Conservation (phyloP, 805 yeast genomes). For the Cyberlindnera lachancei region DNA sequence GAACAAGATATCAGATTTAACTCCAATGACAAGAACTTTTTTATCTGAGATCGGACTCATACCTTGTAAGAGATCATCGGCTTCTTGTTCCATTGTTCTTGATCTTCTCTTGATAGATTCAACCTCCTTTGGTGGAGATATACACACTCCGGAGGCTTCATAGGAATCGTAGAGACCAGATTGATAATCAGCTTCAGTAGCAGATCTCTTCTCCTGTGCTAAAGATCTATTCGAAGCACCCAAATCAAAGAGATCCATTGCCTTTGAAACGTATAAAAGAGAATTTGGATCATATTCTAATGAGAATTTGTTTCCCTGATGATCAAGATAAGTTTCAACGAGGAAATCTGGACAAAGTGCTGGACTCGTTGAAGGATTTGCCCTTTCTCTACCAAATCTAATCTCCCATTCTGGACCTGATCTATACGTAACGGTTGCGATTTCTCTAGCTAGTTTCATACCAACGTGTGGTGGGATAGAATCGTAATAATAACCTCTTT, state of each 20-base stretch:
- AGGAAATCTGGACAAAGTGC: constrained; percentile 90
- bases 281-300: constrained; percentile 89
- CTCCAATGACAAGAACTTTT: constrained; percentile 76
- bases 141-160: constrained; percentile 23
- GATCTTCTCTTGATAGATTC: constrained; percentile 43
- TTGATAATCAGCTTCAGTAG: constrained; percentile 23
- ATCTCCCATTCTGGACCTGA: constrained; percentile 98
- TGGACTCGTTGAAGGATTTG: constrained; percentile 71
- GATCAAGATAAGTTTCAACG: constrained; percentile 89
- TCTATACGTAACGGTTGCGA: constrained; percentile 89
- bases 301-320: constrained; percentile 92
- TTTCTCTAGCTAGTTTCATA: constrained; percentile 89
- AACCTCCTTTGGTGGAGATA: constrained; percentile 43
- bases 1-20: constrained; percentile 85
- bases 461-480: constrained; percentile 85
- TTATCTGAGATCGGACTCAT: constrained; percentile 53
- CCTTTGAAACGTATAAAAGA: constrained; percentile 78
- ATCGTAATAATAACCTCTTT: constrained; percentile 79
- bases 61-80: constrained; percentile 58
- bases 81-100: constrained; percentile 46
- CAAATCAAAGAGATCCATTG: constrained; percentile 90
- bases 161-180: constrained; percentile 14
- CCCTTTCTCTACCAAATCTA: constrained; percentile 81
- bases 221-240: constrained; percentile 40
- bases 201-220: constrained; percentile 40